phyloP scores from a whole-genome alignment of 176 grass and related monocot species.

The Avena eriantha region DNA sequence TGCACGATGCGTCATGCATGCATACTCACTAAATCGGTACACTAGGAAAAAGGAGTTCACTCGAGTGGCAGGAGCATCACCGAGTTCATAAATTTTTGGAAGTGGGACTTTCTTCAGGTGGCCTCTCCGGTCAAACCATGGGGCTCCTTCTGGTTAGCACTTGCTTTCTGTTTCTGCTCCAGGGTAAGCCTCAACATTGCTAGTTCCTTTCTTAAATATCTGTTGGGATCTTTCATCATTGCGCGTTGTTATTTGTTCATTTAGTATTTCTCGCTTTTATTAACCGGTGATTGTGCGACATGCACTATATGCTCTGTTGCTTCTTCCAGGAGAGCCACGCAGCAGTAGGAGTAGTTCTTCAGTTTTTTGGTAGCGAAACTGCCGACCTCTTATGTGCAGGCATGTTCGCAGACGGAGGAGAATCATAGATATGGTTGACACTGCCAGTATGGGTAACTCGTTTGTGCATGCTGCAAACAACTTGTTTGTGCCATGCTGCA shows the following conservation, averaged over 20 bases:
- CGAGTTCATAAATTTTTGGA: neutral
- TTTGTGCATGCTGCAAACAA: no score
- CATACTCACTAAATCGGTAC: neutral
- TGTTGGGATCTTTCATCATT: neutral
- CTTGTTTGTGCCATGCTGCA: neutral
- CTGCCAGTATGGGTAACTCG: neutral
- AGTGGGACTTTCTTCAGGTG: conserved; percentile 37
- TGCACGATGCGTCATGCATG: neutral
- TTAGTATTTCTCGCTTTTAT: neutral
- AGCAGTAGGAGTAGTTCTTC: neutral
- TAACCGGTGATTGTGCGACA: neutral
- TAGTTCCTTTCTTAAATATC: neutral
- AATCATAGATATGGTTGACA: conserved; percentile 30
- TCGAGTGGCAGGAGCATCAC: neutral
- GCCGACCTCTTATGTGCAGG: neutral
- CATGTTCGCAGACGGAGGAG: neutral
- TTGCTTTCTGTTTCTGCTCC: neutral
- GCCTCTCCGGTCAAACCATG: conserved; percentile 37
- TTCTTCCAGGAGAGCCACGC: neutral
- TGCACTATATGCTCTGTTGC: neutral
- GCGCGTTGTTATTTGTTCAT: no score
- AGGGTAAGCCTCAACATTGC: neutral
- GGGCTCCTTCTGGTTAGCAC: conserved; percentile 17
- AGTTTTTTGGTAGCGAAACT: no score
- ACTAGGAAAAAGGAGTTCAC: neutral